These are phyloP conservation scores for Geosmithia morbida DNA, from an alignment of 2,329 filamentous ascomycete species.

Conservation along the genomic window DNA sequence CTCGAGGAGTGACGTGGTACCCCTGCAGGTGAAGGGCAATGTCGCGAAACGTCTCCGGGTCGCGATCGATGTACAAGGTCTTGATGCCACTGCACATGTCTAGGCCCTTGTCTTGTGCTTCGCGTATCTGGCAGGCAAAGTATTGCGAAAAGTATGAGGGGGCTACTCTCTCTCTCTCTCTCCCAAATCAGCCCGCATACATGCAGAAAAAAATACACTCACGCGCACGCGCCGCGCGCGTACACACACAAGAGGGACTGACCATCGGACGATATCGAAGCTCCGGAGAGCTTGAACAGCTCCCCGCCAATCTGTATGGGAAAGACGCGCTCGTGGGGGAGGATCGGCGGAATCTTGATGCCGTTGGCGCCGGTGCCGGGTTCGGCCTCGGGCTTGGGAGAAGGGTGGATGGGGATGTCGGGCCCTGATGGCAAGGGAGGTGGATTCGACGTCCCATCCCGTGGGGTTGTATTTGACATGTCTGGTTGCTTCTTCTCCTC, in stretches of 20 bases:
- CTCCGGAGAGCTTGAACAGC: constrained; percentile 59
- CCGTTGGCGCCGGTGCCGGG: neutral
- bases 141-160: constrained; percentile 95
- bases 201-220: too few species aligned
- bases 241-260: constrained; percentile 13
- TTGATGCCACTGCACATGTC: constrained; percentile 38
- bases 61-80: constrained; percentile 89
- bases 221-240: too few species aligned
- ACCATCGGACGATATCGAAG: constrained; percentile 62
- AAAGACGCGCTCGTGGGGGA: constrained; percentile 60
- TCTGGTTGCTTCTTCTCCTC: constrained; percentile 1
- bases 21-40: constrained; percentile 86
- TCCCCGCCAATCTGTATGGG: constrained; percentile 61
- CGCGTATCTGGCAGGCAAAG: constrained; percentile 68
- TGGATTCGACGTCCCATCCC: too few species aligned
- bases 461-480: too few species aligned
- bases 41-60: constrained; percentile 76
- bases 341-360: constrained; percentile 36
- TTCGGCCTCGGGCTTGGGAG: too few species aligned
- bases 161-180: constrained; percentile 35
- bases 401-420: too few species aligned
- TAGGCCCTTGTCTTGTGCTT: constrained; percentile 44
- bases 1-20: constrained; percentile 70
- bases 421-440: too few species aligned
- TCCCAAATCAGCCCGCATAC: too few species aligned